Evolutionary conservation across 306 rosid species (phyloP).

Genomic region (Pterocarpus macrocarpus): DNA sequence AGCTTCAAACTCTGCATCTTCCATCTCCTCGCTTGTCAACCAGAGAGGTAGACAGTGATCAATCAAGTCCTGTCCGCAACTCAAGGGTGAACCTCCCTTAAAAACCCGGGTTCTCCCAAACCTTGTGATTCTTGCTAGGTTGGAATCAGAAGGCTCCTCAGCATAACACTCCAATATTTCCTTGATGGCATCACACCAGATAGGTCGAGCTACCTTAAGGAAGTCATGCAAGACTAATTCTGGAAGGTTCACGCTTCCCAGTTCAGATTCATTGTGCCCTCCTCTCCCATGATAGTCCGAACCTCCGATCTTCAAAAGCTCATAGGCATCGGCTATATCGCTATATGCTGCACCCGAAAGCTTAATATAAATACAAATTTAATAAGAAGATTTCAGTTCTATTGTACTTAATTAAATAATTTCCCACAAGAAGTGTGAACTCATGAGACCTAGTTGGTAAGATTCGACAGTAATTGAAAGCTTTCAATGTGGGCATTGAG

Average conservation of each 20-base stretch:
- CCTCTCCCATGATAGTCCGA: constrained; percentile 95
- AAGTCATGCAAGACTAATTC: constrained; percentile 75
- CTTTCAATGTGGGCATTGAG: not conserved
- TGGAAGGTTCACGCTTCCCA: constrained; percentile 96
- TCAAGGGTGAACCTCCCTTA: constrained; percentile 64
- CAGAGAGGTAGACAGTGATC: constrained; percentile 78
- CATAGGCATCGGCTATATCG: constrained; percentile 82
- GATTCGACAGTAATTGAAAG: not conserved
- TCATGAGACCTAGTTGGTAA: not conserved
- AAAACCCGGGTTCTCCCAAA: constrained; percentile 64
- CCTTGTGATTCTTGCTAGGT: constrained; percentile 67
- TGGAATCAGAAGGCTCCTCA: constrained; percentile 84
- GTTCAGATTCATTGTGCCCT: constrained; percentile 77
- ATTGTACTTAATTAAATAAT: constrained; percentile 15
- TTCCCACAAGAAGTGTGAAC: constrained; percentile 10
- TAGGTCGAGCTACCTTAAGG: constrained; percentile 81
- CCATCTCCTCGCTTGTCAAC: constrained; percentile 86
- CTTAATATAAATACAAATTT: constrained; percentile 11
- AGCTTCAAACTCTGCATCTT: constrained; percentile 74
- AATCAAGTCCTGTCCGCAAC: constrained; percentile 67
- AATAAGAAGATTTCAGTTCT: constrained; percentile 21
- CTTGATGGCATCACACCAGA: constrained; percentile 84
- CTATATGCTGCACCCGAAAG: constrained; percentile 68
- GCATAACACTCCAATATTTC: constrained; percentile 70
- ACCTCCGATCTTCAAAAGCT: constrained; percentile 93